phyloP scores from a whole-genome alignment of 805 yeast species.

The Grigorovia yakushimaensis region DNA sequence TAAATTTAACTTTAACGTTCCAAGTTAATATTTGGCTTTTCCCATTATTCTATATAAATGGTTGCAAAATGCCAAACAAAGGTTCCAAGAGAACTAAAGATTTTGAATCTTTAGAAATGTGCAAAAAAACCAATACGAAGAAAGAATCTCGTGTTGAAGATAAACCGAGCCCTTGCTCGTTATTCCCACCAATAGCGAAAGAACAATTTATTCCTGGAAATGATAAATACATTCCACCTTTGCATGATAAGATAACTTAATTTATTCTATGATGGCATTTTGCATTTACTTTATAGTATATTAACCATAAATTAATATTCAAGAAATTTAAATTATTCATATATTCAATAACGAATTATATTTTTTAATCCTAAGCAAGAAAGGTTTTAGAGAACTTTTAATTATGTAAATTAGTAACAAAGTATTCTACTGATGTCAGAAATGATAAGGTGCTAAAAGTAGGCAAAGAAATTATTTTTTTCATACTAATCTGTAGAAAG shows the following conservation, averaged over 20 bases:
- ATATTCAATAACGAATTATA: too few species aligned
- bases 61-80: neutral
- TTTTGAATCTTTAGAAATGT: neutral
- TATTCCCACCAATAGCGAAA: conserved; percentile 19
- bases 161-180: conserved; percentile 1
- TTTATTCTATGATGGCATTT: neutral
- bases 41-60: neutral
- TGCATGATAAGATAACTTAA: conserved; percentile 18
- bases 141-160: neutral
- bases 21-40: too few species aligned
- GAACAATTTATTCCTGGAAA: conserved; percentile 19
- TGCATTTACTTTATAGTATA: neutral
- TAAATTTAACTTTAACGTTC: too few species aligned
- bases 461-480: too few species aligned
- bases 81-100: neutral
- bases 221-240: conserved; percentile 19
- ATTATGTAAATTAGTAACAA: too few species aligned
- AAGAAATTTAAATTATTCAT: too few species aligned
- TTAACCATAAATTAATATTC: neutral
- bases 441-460: too few species aligned
- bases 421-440: neutral
- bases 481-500: too few species aligned
- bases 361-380: too few species aligned
- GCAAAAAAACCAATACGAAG: neutral
- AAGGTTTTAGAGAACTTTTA: too few species aligned